Base-by-base conservation (phyloP, 495 filamentous ascomycete genomes). In the Durotheca rogersii region DNA sequence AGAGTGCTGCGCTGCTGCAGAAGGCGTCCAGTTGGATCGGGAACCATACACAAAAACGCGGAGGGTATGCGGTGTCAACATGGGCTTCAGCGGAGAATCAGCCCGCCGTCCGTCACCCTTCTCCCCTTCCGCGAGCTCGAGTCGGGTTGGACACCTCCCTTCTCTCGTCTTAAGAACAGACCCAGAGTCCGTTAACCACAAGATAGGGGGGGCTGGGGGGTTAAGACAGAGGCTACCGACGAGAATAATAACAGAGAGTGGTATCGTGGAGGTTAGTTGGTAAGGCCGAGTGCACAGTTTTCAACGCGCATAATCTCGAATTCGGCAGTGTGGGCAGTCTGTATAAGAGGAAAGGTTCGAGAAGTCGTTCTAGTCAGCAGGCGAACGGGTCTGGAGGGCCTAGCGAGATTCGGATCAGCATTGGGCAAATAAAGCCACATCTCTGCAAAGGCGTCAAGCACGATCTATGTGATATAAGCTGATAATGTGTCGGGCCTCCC, bases 351-450 rank as follows among this genome's bases (percentile, higher is more conserved):
- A 9, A 21, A 43, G 30, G 12, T 56, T 57, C 31, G 32, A 43
- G 23, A 27, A 33, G 30, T 46, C 38, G 55, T 53, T 53, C 39
- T 36, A 21, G 44, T 51, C 44, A 44, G 54, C 48, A 48, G 34
- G 47, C 38, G 23, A 39, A 40, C 44, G 16, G 27, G 25, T 38
- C 34, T 44, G 30, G 38, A 18, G 33, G 37, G 54, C 32, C 33
- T 51, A 52, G 25, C 18, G 34, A 58, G 40, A 58, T 53, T 58
- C 49, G 40, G 55, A 58, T 58, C 44, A 58, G 49, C 55, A 53
- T 46, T 32, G 38, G 34, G 38, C 41, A 35, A 34, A 27, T 56
- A 35, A 51, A 51, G 41, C 29, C 20, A 38, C 37, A 57, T 52
- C 32, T 43, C 32, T 34, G 9, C 4, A 27, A 33, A 38, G 36